Evolutionary conservation across 169 alveolate species (phyloP).

Genomic region (Babesia bovis): DNA sequence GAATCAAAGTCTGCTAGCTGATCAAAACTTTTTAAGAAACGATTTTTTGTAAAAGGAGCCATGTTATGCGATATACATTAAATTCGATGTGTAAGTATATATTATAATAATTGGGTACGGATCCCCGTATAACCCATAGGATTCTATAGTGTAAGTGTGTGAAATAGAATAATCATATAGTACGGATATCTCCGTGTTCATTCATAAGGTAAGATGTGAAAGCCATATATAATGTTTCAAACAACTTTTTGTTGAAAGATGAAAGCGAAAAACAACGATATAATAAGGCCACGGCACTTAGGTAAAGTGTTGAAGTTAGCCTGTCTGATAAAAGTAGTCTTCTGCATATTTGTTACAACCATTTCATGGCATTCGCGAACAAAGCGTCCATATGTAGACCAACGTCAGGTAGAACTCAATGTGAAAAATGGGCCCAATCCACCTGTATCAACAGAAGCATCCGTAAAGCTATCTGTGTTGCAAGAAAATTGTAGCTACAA

Average conservation of each 20-base stretch:
- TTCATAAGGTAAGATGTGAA: no score
- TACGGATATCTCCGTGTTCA: no score
- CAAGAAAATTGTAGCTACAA: constrained; percentile 4
- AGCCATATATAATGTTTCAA: no score
- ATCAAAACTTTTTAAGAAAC: constrained; percentile 43
- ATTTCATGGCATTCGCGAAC: constrained; percentile 14
- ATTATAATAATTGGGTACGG: background rate
- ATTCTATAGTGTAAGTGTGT: no score
- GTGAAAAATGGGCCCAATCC: background rate
- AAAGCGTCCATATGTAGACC: constrained; percentile 1
- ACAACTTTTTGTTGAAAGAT: background rate
- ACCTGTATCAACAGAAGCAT: background rate
- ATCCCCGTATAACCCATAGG: background rate
- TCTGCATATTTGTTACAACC: background rate
- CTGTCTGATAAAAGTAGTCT: background rate
- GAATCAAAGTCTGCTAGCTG: constrained; percentile 42
- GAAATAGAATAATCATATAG: no score
- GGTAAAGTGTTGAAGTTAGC: background rate
- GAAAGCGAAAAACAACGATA: background rate
- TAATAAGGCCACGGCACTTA: background rate
- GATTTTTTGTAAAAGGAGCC: constrained; percentile 6
- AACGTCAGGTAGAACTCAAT: background rate
- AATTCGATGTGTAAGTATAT: background rate
- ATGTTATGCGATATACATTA: constrained; percentile 11
- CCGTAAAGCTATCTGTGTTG: background rate